Base-by-base conservation (phyloP, 345 rosid genomes). In the Combretum micranthum region DNA sequence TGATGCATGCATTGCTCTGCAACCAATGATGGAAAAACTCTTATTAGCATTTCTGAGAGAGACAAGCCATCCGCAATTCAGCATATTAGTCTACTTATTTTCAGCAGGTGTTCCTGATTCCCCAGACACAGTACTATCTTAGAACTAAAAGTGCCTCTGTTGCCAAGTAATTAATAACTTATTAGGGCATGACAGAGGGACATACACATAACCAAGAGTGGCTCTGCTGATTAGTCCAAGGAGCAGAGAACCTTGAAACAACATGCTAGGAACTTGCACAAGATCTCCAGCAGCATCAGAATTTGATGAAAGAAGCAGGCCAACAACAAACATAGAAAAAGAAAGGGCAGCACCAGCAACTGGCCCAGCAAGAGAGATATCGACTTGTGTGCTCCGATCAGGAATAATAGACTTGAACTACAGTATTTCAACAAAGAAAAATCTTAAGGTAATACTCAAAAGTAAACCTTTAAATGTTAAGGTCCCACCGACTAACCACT, bases 371-470 rank as follows among this genome's bases (percentile, higher is more conserved):
- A 92, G 77, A 23, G 96, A 86, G 55, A 92, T 69, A 66, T 88
- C 95, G 47, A 92, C 96, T 84, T 81, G 69, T 51, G 96, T 86
- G 71, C 86, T 78, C 55, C 88, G 85, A 74, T 92, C 95, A 15
- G 96, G 98, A 68, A 92, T 86, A 70, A 88, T 82, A 23, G 96
- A 86, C 75, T 92, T 92, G 77, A 86, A 88, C 98, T 92, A 74
- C 77, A 79, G 52, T 64, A 52, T 60, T 46, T 42, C 44, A 20
- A 42, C 37, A 53, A 43, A 18, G 42, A 14, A 52, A 44, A 49
- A 47, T 37, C 2, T 17, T 15, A 20, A 6, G 6, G 39, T 7
- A 32, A 32, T 32, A 32, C 39, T 32, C 26, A 25, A 25, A 2
- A 5, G 2, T n/a, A n/a, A 25, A 25, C 2, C 26, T 5, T 25